Percentiles rank a stretch among this genome's conserved stretches.
phyloP scores from a whole-genome alignment of 495 filamentous ascomycete genomes.

The Neurospora tetraspora region DNA sequence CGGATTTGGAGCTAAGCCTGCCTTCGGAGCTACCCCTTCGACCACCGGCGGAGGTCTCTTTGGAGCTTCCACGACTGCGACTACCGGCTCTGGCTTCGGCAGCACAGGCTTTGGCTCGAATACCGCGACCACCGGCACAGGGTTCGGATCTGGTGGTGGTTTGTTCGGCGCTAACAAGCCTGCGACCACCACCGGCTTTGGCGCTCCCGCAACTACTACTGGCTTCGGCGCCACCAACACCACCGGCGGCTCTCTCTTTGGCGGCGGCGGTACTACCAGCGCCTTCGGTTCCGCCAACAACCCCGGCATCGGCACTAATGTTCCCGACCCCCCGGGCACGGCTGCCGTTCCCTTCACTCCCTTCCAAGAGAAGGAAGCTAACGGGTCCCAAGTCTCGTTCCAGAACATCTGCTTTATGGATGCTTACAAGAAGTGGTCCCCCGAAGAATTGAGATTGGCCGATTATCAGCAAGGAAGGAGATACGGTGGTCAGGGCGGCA shows the following conservation, averaged over 20 bases:
- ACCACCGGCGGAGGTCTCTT: constrained; percentile 7
- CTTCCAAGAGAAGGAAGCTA: constrained; percentile 70
- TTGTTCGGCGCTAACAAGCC: constrained; percentile 12
- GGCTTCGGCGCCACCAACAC: constrained; percentile 37
- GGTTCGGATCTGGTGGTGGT: constrained; percentile 25
- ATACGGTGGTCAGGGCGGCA: constrained; percentile 67
- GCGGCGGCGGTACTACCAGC: constrained; percentile 30
- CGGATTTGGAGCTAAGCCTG: constrained; percentile 6
- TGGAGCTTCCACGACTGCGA: constrained; percentile 19
- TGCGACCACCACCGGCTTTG: constrained; percentile 4
- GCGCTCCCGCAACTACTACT: constrained; percentile 4
- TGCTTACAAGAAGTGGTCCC: constrained; percentile 78
- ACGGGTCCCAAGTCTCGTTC: constrained; percentile 49
- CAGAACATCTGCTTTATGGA: constrained; percentile 83
- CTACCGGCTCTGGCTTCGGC: constrained; percentile 31
- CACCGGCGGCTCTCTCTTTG: constrained; percentile 38
- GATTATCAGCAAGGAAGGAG: constrained; percentile 85
- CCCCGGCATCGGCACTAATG: constrained; percentile 26
- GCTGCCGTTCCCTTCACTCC: constrained; percentile 57
- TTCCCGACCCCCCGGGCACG: constrained; percentile 56
- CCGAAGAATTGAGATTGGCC: constrained; percentile 79
- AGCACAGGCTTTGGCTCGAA: constrained; percentile 39
- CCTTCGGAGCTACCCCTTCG: constrained; percentile 7
- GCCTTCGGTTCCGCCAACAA: constrained; percentile 42
- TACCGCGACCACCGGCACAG: constrained; percentile 30